Percentiles rank a stretch among this genome's conserved stretches.
phyloP scores from a whole-genome alignment of 352 stramenopile genomes.

The Globisporangium acanthophoron region DNA sequence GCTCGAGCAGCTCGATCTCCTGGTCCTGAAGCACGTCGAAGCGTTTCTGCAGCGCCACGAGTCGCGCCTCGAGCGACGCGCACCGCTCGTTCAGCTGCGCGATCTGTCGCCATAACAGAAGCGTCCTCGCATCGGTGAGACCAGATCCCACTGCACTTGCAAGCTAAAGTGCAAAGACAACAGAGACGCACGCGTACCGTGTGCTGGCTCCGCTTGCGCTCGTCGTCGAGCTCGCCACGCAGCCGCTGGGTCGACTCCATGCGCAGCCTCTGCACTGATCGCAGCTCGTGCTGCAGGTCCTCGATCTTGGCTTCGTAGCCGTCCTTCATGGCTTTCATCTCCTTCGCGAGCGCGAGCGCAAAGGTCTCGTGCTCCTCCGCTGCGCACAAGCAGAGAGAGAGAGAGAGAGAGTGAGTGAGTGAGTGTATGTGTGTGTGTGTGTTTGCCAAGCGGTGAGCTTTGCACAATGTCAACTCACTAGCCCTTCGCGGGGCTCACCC shows the following conservation, averaged over 20 bases:
- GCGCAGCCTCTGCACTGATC: conserved; percentile 34
- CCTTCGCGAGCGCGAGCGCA: conserved; percentile 52
- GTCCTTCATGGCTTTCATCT: conserved; percentile 64
- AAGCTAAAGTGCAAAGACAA: not conserved
- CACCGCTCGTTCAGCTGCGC: conserved; percentile 39
- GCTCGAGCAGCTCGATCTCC: conserved; percentile 38
- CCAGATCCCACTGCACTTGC: not conserved
- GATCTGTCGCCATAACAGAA: conserved; percentile 16
- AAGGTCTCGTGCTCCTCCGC: conserved; percentile 73
- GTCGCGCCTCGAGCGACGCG: conserved; percentile 27
- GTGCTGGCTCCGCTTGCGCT: conserved; percentile 44
- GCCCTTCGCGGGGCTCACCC: not conserved
- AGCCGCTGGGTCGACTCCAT: conserved; percentile 38
- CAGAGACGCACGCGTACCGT: conserved; percentile 16
- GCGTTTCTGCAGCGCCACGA: conserved; percentile 25
- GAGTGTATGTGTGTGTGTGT: too few relatives aligned
- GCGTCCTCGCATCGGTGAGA: not conserved
- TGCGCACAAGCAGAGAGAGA: conserved; percentile 7
- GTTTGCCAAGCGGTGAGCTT: not conserved
- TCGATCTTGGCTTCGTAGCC: conserved; percentile 63
- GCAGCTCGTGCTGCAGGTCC: conserved; percentile 53
- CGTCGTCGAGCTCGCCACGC: conserved; percentile 35
- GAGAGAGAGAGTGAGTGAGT: not conserved
- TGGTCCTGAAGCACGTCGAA: conserved; percentile 17
- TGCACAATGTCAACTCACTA: too few relatives aligned